Conservation (phyloP, 73 alveolate species). For the Paramecium tetraurelia region DNA sequence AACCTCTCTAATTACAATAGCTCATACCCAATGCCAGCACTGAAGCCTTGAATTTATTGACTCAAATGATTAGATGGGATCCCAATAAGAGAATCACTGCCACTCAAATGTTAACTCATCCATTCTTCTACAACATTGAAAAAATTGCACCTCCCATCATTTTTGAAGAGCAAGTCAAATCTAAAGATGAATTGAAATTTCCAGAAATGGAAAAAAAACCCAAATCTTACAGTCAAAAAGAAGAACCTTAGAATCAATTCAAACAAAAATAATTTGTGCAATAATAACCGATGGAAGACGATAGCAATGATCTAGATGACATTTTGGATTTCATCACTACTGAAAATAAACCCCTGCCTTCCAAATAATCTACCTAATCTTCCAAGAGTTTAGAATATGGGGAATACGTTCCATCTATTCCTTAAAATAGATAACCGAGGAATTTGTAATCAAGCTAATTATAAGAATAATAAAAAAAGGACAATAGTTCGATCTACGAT, state of each 20-base stretch:
- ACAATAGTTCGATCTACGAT: not conserved
- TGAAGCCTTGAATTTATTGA: slow-evolving; percentile 92
- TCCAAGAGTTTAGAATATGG: not conserved
- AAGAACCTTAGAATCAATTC: not conserved
- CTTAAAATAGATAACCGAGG: not conserved
- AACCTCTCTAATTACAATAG: slow-evolving; percentile 70
- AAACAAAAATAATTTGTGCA: not conserved
- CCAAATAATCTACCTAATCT: not conserved
- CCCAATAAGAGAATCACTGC: slow-evolving; percentile 97
- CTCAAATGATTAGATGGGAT: slow-evolving; percentile 91
- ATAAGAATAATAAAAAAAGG: not conserved
- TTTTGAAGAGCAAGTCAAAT: not conserved
- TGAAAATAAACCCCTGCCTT: not conserved
- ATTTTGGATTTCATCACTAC: not conserved
- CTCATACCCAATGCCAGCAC: slow-evolving; percentile 82
- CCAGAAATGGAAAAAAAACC: not conserved
- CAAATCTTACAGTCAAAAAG: not conserved
- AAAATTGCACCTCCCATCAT: slow-evolving; percentile 4
- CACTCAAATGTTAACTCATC: slow-evolving; percentile 81
- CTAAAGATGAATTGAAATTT: not conserved
- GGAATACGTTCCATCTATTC: not conserved
- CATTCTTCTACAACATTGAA: slow-evolving; percentile 68
- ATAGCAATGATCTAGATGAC: slow-evolving; percentile 34
- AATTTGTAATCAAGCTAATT: not conserved
- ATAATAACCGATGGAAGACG: not conserved